phyloP scores from a whole-genome alignment of 2,329 filamentous ascomycete genomes.

The Raffaelea ambrosiae region DNA sequence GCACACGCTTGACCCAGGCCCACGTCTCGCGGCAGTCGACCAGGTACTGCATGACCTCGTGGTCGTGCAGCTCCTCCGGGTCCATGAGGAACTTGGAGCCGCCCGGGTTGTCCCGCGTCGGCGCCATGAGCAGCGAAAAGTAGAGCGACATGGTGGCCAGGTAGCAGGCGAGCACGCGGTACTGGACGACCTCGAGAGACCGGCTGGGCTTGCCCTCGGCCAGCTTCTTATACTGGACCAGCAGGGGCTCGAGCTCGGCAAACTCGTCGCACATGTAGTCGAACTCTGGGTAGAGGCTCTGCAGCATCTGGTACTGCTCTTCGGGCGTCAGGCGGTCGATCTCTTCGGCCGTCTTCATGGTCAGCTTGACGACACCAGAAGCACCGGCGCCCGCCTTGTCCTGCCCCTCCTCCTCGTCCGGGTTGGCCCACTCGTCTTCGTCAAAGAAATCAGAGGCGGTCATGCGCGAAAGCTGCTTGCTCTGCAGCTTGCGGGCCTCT shows the following conservation, averaged over 20 bases:
- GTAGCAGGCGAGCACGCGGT: constrained; percentile 76
- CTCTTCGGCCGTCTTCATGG: constrained; percentile 76
- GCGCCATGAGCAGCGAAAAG: constrained; percentile 84
- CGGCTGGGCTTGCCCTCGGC: constrained; percentile 42
- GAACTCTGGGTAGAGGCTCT: constrained; percentile 83
- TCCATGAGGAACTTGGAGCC: constrained; percentile 53
- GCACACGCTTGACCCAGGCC: constrained; percentile 63
- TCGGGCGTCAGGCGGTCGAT: constrained; percentile 68
- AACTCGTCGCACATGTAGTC: constrained; percentile 79
- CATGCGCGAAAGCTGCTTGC: constrained; percentile 86
- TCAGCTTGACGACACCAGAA: constrained; percentile 74
- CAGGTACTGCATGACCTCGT: constrained; percentile 82
- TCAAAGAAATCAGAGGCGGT: constrained; percentile 91
- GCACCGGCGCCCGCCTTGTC: constrained; percentile 35
- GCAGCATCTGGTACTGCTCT: constrained; percentile 68
- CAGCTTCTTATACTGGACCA: constrained; percentile 49
- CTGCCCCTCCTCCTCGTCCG: constrained; percentile 12
- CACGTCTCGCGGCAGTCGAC: constrained; percentile 74
- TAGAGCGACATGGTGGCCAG: constrained; percentile 85
- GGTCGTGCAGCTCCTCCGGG: constrained; percentile 74
- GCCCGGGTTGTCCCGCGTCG: constrained; percentile 48
- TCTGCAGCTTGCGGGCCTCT: constrained; percentile 79
- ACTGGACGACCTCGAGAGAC: constrained; percentile 60
- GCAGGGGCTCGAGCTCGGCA: constrained; percentile 57
- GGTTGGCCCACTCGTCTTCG: constrained; percentile 71